Evolutionary conservation across 441 rosid genomes (phyloP).

Genomic region (Biscutella laevigata): DNA sequence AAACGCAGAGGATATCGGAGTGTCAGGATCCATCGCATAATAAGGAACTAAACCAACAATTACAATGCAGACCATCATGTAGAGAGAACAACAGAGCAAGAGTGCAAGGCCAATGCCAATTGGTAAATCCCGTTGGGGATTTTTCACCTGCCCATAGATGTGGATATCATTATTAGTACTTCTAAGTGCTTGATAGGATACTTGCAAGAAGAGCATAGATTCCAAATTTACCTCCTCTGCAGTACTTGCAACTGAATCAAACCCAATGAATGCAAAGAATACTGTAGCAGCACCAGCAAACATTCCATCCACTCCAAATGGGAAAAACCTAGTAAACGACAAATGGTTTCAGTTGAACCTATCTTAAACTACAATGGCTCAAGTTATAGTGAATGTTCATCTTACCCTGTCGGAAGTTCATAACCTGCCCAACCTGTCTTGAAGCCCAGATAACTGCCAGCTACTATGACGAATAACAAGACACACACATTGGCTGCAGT

Average conservation of each 20-base stretch:
- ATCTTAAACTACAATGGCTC: conserved; percentile 4
- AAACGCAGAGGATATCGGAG: conserved; percentile 95
- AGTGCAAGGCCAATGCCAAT: conserved; percentile 81
- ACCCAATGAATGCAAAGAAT: conserved; percentile 91
- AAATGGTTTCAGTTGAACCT: not conserved
- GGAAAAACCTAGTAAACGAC: conserved; percentile 50
- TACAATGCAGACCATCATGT: conserved; percentile 86
- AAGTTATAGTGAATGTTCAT: conserved; percentile 2
- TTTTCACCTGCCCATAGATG: conserved; percentile 57
- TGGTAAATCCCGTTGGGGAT: conserved; percentile 94
- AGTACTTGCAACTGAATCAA: conserved; percentile 95
- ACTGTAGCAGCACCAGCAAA: conserved; percentile 96
- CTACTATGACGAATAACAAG: conserved; percentile 76
- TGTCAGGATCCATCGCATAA: conserved; percentile 89
- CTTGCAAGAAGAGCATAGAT: not conserved
- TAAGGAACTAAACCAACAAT: conserved; percentile 94
- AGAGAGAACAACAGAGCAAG: conserved; percentile 70
- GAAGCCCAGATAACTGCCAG: conserved; percentile 80
- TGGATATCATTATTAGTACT: not conserved
- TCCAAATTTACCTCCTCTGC: conserved; percentile 73
- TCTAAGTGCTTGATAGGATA: not conserved
- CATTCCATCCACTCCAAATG: conserved; percentile 91
- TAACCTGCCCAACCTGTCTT: conserved; percentile 91
- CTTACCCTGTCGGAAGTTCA: conserved; percentile 82
- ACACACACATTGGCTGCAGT: conserved; percentile 73